A percentile compares a stretch with the other conserved stretches of the same genome.
Evolutionary conservation across 257 asterid genomes (phyloP).

Genomic region (Ophiorrhiza pumila): DNA sequence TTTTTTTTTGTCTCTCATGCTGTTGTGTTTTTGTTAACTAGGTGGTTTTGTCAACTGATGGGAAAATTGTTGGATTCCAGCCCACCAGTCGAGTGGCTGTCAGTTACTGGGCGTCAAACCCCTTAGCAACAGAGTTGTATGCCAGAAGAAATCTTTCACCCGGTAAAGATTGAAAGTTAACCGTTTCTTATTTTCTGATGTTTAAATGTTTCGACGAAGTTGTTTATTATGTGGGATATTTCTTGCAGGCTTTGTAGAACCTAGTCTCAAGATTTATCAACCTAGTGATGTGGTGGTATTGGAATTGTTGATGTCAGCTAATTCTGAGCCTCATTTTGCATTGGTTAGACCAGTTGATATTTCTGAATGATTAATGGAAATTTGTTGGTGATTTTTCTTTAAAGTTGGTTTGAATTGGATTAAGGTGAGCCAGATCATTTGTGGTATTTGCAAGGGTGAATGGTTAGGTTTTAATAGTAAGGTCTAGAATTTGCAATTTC

Average conservation of each 20-base stretch:
- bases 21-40: slow-evolving; percentile 18
- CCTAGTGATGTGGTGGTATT: slow-evolving; percentile 44
- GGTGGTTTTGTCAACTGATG: slow-evolving; percentile 59
- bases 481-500: no score
- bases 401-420: no score
- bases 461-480: no score
- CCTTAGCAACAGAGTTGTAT: slow-evolving; percentile 68
- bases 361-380: slow-evolving; percentile 4
- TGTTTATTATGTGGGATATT: neutral
- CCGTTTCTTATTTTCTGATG: neutral
- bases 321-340: slow-evolving; percentile 56
- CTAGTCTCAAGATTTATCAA: slow-evolving; percentile 49
- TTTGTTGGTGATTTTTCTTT: neutral
- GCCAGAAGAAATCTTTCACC: slow-evolving; percentile 66
- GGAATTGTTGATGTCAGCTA: slow-evolving; percentile 68
- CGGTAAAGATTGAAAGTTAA: slow-evolving; percentile 36
- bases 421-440: no score
- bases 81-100: slow-evolving; percentile 81
- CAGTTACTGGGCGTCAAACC: slow-evolving; percentile 82
- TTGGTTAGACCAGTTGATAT: slow-evolving; percentile 49
- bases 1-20: slow-evolving; percentile 6
- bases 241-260: slow-evolving; percentile 68
- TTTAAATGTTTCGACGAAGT: neutral
- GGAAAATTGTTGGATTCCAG: slow-evolving; percentile 65
- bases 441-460: no score